These are phyloP conservation scores for Pholiota conissans DNA, from an alignment of 768 basidiomycete genomes.

Conservation along the genomic window DNA sequence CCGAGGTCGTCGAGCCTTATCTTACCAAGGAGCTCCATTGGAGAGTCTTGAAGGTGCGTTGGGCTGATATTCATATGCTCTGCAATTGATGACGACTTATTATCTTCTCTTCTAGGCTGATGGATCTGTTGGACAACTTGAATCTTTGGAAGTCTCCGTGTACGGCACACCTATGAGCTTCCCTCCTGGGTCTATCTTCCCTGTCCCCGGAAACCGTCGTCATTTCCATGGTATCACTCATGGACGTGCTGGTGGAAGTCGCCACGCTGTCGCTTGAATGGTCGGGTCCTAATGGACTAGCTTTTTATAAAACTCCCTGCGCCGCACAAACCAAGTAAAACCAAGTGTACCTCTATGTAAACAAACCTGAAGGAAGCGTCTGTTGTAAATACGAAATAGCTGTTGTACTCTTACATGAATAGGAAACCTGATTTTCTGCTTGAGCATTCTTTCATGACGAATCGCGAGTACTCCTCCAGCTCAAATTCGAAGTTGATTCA, in stretches of 20 bases:
- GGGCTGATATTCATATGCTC: neutral
- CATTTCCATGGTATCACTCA: conserved; percentile 22
- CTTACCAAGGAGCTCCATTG: conserved; percentile 39
- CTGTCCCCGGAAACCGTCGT: conserved; percentile 21
- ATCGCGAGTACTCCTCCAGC: no score
- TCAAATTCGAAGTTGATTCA: no score
- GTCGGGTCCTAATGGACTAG: no score
- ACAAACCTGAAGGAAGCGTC: no score
- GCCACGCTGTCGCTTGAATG: conserved; percentile 5
- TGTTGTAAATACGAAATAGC: no score
- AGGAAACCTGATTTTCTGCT: no score
- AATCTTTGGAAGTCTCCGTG: conserved; percentile 29
- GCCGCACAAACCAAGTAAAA: no score
- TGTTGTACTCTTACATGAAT: no score
- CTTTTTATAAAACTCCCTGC: no score
- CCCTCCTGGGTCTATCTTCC: conserved; percentile 28
- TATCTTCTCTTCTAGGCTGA: conserved; percentile 14
- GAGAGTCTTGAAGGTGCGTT: conserved; percentile 39
- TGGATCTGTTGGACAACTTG: conserved; percentile 19
- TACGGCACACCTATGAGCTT: conserved; percentile 27
- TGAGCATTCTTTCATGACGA: no score
- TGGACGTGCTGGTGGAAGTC: conserved; percentile 27
- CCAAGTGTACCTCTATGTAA: no score
- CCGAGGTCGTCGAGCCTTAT: conserved; percentile 39
- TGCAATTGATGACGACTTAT: neutral